These are phyloP conservation scores for Calocybe gangraenosa DNA, from an alignment of 768 basidiomycete species.

Conservation along the genomic window DNA sequence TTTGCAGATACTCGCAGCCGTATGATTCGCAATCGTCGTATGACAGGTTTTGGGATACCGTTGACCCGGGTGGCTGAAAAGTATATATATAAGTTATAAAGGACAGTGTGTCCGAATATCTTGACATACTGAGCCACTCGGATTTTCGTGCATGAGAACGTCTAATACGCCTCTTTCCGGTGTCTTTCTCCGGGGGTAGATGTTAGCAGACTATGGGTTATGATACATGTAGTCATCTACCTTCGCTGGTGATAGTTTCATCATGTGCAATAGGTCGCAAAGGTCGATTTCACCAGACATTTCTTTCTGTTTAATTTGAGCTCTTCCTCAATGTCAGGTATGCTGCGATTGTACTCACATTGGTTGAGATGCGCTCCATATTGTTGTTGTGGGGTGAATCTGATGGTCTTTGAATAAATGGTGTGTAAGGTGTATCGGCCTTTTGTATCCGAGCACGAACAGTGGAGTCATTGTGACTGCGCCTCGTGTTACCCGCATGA, in stretches of 20 bases:
- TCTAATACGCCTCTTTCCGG: constrained; percentile 34
- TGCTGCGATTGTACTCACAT: background rate
- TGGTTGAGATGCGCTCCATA: too few species aligned
- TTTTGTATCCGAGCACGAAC: constrained; percentile 6
- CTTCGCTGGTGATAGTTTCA: constrained; percentile 33
- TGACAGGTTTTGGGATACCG: constrained; percentile 40
- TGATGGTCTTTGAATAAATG: too few species aligned
- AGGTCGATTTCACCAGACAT: constrained; percentile 40
- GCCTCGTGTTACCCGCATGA: constrained; percentile 14
- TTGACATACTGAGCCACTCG: constrained; percentile 35
- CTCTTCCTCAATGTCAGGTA: background rate
- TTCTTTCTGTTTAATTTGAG: background rate
- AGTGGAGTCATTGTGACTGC: constrained; percentile 2
- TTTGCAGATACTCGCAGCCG: constrained; percentile 63
- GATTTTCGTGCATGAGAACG: constrained; percentile 42
- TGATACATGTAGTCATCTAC: constrained; percentile 24
- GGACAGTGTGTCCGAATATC: too few species aligned
- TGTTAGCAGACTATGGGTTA: constrained; percentile 15
- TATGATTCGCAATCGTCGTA: constrained; percentile 29
- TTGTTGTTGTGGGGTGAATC: too few species aligned
- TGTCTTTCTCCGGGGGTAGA: constrained; percentile 41
- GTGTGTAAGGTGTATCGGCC: background rate
- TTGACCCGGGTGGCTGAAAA: constrained; percentile 37
- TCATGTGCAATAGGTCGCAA: constrained; percentile 46
- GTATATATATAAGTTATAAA: background rate